These are phyloP conservation scores for Prinsepia uniflora DNA, from an alignment of 306 rosid species.

Conservation along the genomic window DNA sequence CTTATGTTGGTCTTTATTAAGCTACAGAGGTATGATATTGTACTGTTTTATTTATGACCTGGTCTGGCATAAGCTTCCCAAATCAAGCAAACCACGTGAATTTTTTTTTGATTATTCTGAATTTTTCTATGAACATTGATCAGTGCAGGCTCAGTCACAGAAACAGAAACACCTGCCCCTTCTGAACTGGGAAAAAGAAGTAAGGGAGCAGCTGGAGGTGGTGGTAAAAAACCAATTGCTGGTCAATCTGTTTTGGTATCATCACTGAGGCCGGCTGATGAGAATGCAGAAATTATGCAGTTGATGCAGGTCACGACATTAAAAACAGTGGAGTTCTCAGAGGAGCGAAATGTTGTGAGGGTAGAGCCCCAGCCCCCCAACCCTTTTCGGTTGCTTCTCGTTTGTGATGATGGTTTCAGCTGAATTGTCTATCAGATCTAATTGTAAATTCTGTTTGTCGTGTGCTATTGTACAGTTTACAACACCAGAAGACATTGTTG, in stretches of 20 bases:
- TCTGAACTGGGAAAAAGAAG: slow-evolving; percentile 29
- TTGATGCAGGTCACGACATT: slow-evolving; percentile 38
- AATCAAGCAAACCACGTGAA: neutral
- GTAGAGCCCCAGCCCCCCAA: slow-evolving; percentile 32
- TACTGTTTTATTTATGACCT: neutral
- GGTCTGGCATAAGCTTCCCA: neutral
- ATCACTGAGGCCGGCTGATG: slow-evolving; percentile 34
- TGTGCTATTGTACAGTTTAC: slow-evolving; percentile 43
- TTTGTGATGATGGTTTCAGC: slow-evolving; percentile 7
- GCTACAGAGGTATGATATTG: neutral
- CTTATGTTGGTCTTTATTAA: neutral
- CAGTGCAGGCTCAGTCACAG: slow-evolving; percentile 50
- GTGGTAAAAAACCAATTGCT: slow-evolving; percentile 28
- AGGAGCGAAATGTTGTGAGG: slow-evolving; percentile 51
- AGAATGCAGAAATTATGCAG: slow-evolving; percentile 24
- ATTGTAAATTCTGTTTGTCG: neutral
- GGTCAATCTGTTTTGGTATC: slow-evolving; percentile 33
- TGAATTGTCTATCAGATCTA: slow-evolving; percentile 13
- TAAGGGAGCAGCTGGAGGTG: slow-evolving; percentile 39
- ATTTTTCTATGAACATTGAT: slow-evolving; percentile 16
- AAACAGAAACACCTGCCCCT: slow-evolving; percentile 27
- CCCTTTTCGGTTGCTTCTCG: slow-evolving; percentile 11
- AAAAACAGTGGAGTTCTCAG: slow-evolving; percentile 37
- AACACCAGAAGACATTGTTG: slow-evolving; percentile 35
- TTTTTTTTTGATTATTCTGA: slow-evolving; percentile 25